Conservation (phyloP, 2,329 filamentous ascomycete genomes). For the Colletotrichum liriopes region DNA sequence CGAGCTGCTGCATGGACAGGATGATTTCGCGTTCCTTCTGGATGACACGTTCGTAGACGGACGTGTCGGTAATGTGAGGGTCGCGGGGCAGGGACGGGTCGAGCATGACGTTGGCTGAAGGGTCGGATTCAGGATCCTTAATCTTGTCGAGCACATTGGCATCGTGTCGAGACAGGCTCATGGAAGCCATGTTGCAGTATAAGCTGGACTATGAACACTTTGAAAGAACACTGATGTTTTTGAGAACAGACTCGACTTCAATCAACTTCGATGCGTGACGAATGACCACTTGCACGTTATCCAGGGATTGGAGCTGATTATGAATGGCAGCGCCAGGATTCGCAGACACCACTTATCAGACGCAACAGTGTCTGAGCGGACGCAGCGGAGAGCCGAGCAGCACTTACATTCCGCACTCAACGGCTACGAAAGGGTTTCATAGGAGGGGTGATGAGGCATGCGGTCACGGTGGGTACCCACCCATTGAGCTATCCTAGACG, state of each 20-base stretch:
- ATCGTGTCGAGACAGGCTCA: slow-evolving; percentile 70
- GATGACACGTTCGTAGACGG: slow-evolving; percentile 66
- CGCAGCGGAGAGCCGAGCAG: slow-evolving; percentile 11
- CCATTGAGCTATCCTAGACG: slow-evolving; percentile 14
- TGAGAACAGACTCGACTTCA: background rate
- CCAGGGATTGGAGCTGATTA: background rate
- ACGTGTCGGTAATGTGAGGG: slow-evolving; percentile 67
- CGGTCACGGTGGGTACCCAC: slow-evolving; percentile 24
- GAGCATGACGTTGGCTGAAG: slow-evolving; percentile 67
- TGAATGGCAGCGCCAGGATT: background rate
- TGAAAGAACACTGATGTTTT: slow-evolving; percentile 14
- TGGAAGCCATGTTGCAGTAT: slow-evolving; percentile 60
- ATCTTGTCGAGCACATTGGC: slow-evolving; percentile 77
- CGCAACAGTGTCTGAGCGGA: background rate
- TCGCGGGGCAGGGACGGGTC: slow-evolving; percentile 71
- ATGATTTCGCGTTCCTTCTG: slow-evolving; percentile 69
- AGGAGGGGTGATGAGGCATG: slow-evolving; percentile 18
- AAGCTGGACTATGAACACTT: background rate
- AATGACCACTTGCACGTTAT: slow-evolving; percentile 2
- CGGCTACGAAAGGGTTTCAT: slow-evolving; percentile 42
- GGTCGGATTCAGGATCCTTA: slow-evolving; percentile 76
- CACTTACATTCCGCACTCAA: slow-evolving; percentile 38
- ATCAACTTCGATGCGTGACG: slow-evolving; percentile 3
- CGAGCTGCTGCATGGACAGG: slow-evolving; percentile 67
- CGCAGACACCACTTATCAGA: slow-evolving; percentile 24